Evolutionary conservation across 495 filamentous ascomycete genomes (phyloP).

Genomic region (Xylaria scruposa): DNA sequence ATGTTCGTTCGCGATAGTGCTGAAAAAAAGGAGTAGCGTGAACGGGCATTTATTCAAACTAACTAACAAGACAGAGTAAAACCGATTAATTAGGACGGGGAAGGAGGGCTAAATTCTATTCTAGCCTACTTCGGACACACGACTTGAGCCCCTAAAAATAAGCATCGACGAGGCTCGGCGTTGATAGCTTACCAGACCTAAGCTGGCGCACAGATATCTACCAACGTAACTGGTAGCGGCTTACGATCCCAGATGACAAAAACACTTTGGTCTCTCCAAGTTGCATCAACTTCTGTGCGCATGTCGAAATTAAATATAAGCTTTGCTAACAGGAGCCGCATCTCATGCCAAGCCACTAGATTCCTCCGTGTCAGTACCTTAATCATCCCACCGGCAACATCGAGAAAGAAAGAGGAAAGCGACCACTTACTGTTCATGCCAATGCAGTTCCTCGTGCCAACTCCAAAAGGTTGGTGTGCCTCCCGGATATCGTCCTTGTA

Average conservation of each 20-base stretch:
- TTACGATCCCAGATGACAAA: constrained; percentile 41
- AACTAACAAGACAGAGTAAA: background rate
- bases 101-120: background rate
- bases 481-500: constrained; percentile 44
- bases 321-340: constrained; percentile 48
- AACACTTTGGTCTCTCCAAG: constrained; percentile 34
- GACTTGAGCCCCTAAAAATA: background rate
- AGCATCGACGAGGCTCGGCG: background rate
- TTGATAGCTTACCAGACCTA: background rate
- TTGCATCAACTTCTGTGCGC: constrained; percentile 42
- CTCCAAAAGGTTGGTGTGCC: constrained; percentile 40
- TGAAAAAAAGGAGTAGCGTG: background rate
- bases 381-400: background rate
- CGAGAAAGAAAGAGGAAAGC: background rate
- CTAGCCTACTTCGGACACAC: background rate
- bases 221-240: constrained; percentile 18
- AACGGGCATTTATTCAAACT: background rate
- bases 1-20: background rate
- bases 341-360: constrained; percentile 47
- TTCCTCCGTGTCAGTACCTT: background rate
- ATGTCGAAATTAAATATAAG: constrained; percentile 49
- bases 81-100: background rate
- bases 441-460: constrained; percentile 40
- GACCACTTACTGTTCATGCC: constrained; percentile 35
- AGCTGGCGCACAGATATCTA: constrained; percentile 6